Percentiles rank a stretch among this genome's conserved stretches.
Evolutionary conservation across 352 stramenopile species (phyloP).

Genomic region (Pythium vanterpoolii): DNA sequence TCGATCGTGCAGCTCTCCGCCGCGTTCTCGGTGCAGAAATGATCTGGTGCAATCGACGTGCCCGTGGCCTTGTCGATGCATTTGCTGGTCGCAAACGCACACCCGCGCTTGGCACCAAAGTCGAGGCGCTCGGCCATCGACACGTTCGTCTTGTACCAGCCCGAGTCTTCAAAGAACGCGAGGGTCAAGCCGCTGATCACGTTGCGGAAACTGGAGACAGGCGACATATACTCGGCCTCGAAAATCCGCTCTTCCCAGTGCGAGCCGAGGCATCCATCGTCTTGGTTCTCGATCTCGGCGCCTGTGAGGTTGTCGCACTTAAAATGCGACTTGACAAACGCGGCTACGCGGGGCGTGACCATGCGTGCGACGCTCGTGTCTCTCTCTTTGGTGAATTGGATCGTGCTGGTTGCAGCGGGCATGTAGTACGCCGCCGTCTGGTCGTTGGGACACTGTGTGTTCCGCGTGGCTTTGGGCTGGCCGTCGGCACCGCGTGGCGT

Average conservation of each 20-base stretch:
- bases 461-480: slow-evolving; percentile 22
- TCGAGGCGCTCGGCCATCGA: slow-evolving; percentile 48
- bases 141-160: slow-evolving; percentile 71
- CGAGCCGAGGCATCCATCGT: slow-evolving; percentile 67
- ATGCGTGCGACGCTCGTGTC: slow-evolving; percentile 59
- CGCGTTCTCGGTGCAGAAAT: slow-evolving; percentile 59
- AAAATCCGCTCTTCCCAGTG: slow-evolving; percentile 87
- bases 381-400: slow-evolving; percentile 55
- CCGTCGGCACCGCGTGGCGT: slow-evolving; percentile 51
- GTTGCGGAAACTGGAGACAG: slow-evolving; percentile 73
- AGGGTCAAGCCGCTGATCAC: slow-evolving; percentile 67
- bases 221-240: slow-evolving; percentile 80
- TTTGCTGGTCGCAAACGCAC: slow-evolving; percentile 57
- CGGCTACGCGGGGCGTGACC: slow-evolving; percentile 58
- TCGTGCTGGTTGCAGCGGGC: slow-evolving; percentile 33
- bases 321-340: slow-evolving; percentile 67
- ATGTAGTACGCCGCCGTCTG: slow-evolving; percentile 37
- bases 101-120: slow-evolving; percentile 66
- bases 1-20: slow-evolving; percentile 78
- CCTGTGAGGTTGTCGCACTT: slow-evolving; percentile 50
- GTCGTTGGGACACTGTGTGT: slow-evolving; percentile 51
- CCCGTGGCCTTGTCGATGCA: slow-evolving; percentile 59
- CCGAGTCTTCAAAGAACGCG: slow-evolving; percentile 81
- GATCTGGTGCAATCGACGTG: slow-evolving; percentile 39
- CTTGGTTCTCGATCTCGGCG: slow-evolving; percentile 77